Conservation (phyloP, 805 yeast species). For the Saturnispora sanitii region DNA sequence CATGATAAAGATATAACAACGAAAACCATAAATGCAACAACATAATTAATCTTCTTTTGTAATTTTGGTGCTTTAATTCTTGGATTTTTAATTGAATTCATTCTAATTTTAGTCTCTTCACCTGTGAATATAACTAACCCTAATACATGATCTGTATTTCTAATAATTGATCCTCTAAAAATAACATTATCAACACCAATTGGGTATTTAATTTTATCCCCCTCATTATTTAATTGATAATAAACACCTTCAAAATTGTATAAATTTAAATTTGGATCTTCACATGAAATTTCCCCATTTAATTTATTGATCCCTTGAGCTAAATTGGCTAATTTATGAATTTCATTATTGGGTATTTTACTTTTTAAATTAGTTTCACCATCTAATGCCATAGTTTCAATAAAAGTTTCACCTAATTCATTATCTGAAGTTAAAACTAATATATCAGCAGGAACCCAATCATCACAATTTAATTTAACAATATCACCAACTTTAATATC, state of each 20-base stretch:
- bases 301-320: conserved; percentile 42
- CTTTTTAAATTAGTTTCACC: conserved; percentile 93
- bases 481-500: conserved; percentile 83
- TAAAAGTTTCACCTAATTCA: conserved; percentile 56
- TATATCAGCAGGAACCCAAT: conserved; percentile 92
- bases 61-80: conserved; percentile 89
- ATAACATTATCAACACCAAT: conserved; percentile 74
- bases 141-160: conserved; percentile 67
- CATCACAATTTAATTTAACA: conserved; percentile 62
- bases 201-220: conserved; percentile 38
- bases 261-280: conserved; percentile 86
- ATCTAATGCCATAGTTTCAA: conserved; percentile 95
- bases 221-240: conserved; percentile 28
- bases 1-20: conserved; percentile 68
- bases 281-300: conserved; percentile 51
- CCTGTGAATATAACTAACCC: conserved; percentile 91
- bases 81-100: conserved; percentile 87
- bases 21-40: conserved; percentile 79
- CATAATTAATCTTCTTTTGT: conserved; percentile 71
- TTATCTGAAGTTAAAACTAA: conserved; percentile 58
- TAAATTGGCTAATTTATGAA: conserved; percentile 41
- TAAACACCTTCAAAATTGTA: conserved; percentile 87
- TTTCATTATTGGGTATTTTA: conserved; percentile 53
- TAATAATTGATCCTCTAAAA: conserved; percentile 80
- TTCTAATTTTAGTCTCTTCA: conserved; percentile 89